Evolutionary conservation across 352 stramenopile species (phyloP).

Genomic region (Globisporangium perplexum): DNA sequence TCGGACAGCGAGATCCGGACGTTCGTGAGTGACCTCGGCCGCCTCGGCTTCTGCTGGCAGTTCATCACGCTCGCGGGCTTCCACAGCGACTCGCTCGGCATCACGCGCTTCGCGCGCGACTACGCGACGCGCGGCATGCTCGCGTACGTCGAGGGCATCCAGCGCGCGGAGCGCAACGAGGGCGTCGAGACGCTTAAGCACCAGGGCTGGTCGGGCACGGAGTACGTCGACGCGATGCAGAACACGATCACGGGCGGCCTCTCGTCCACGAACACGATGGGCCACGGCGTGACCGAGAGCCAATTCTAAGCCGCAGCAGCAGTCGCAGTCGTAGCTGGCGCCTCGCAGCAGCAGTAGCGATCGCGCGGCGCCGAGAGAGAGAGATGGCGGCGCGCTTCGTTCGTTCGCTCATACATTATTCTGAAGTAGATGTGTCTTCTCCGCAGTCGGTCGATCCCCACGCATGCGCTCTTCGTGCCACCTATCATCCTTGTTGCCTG

Average conservation of each 20-base stretch:
- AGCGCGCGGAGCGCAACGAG: constrained; percentile 93
- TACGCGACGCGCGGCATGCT: constrained; percentile 90
- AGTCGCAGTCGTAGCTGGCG: too few species aligned
- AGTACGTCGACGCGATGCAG: constrained; percentile 95
- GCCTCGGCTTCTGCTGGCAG: constrained; percentile 97
- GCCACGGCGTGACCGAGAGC: constrained; percentile 94
- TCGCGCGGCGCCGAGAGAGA: neutral
- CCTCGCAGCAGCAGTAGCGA: neutral
- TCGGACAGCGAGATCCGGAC: constrained; percentile 89
- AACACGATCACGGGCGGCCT: constrained; percentile 95
- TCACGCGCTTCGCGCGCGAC: constrained; percentile 92
- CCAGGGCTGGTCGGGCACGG: constrained; percentile 97
- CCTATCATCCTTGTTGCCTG: too few species aligned
- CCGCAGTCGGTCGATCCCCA: neutral
- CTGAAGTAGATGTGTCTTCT: neutral
- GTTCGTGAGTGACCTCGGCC: constrained; percentile 95
- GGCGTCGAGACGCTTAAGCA: constrained; percentile 96
- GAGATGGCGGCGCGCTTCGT: too few species aligned
- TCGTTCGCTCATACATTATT: neutral
- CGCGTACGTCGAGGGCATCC: constrained; percentile 96
- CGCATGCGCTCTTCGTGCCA: too few species aligned
- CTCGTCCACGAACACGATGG: constrained; percentile 97
- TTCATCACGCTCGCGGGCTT: constrained; percentile 99
- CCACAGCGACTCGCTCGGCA: constrained; percentile 96
- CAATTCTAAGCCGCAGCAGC: constrained; percentile 84